These are phyloP conservation scores for Chaetomidium leptoderma DNA, from an alignment of 495 filamentous ascomycete species.

Conservation along the genomic window DNA sequence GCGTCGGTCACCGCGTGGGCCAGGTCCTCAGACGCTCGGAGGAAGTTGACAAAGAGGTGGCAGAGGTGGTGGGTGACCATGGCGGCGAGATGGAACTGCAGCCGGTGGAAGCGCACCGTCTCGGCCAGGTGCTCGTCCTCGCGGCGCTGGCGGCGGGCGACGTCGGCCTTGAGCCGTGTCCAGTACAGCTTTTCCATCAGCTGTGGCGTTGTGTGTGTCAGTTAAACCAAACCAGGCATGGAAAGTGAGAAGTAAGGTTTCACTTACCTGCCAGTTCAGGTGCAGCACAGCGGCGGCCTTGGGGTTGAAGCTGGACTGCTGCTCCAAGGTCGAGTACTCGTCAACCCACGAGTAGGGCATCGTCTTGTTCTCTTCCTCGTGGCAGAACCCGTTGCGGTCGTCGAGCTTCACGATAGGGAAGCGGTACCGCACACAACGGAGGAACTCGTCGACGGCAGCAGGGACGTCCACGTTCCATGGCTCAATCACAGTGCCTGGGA, in stretches of 20 bases:
- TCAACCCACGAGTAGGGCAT: constrained; percentile 9
- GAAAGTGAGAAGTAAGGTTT: not conserved
- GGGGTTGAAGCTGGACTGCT: constrained; percentile 18
- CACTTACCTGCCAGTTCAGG: constrained; percentile 17
- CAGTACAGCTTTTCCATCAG: constrained; percentile 25
- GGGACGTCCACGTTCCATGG: not conserved
- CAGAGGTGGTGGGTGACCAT: constrained; percentile 26
- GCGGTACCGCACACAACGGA: constrained; percentile 17
- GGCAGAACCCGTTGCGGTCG: constrained; percentile 18
- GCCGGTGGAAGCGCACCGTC: constrained; percentile 15
- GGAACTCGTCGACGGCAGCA: constrained; percentile 17
- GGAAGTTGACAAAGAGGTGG: constrained; percentile 24
- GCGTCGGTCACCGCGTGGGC: constrained; percentile 15
- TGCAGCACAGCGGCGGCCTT: constrained; percentile 21
- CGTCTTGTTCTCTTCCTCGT: constrained; percentile 6
- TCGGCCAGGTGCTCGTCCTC: constrained; percentile 8
- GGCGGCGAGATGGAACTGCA: constrained; percentile 23
- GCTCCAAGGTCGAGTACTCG: constrained; percentile 6
- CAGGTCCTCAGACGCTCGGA: constrained; percentile 9
- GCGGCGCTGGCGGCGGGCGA: constrained; percentile 11
- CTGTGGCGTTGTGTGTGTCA: not conserved
- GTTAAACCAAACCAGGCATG: no score
- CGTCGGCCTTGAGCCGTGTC: constrained; percentile 21
- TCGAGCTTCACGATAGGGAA: constrained; percentile 23
- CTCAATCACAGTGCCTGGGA: constrained; percentile 7